Percentiles rank a stretch among this genome's conserved stretches.
phyloP scores from a whole-genome alignment of 192 early-diverging fungal genomes.

The Coemansia asiatica region DNA sequence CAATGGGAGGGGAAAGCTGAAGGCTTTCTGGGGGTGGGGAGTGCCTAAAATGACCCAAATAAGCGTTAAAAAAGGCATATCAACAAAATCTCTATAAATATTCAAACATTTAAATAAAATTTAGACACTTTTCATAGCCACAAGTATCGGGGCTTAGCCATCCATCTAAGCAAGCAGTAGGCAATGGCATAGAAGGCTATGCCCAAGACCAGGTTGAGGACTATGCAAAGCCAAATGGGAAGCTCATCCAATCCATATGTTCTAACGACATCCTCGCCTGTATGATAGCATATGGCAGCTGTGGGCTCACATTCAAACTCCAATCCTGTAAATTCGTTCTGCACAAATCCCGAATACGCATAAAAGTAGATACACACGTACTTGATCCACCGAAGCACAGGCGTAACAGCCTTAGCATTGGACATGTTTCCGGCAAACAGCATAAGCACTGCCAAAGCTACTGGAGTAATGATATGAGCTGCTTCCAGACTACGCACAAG shows the following conservation, averaged over 20 bases:
- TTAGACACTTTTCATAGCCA: slow-evolving; percentile 23
- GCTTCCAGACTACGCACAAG: slow-evolving; percentile 28
- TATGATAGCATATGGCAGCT: slow-evolving; percentile 17
- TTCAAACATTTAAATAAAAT: neutral
- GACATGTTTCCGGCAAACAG: slow-evolving; percentile 48
- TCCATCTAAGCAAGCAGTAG: slow-evolving; percentile 36
- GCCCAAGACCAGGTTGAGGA: slow-evolving; percentile 27
- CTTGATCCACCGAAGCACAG: slow-evolving; percentile 50
- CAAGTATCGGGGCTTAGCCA: slow-evolving; percentile 40
- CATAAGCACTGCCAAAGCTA: slow-evolving; percentile 27
- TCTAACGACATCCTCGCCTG: slow-evolving; percentile 26
- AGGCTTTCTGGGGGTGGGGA: no score
- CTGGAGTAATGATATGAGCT: slow-evolving; percentile 37
- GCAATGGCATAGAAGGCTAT: slow-evolving; percentile 21
- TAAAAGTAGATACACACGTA: slow-evolving; percentile 40
- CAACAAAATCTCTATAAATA: neutral
- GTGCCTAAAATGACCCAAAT: no score
- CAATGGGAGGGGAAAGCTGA: no score
- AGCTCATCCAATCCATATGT: slow-evolving; percentile 31
- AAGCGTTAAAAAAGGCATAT: no score
- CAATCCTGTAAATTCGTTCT: slow-evolving; percentile 48
- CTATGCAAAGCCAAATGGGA: slow-evolving; percentile 22
- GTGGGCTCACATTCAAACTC: slow-evolving; percentile 19
- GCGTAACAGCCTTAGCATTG: slow-evolving; percentile 39
- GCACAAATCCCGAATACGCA: slow-evolving; percentile 32